Evolutionary conservation across 441 rosid species (phyloP).

Genomic region (Corymbia citriodora): DNA sequence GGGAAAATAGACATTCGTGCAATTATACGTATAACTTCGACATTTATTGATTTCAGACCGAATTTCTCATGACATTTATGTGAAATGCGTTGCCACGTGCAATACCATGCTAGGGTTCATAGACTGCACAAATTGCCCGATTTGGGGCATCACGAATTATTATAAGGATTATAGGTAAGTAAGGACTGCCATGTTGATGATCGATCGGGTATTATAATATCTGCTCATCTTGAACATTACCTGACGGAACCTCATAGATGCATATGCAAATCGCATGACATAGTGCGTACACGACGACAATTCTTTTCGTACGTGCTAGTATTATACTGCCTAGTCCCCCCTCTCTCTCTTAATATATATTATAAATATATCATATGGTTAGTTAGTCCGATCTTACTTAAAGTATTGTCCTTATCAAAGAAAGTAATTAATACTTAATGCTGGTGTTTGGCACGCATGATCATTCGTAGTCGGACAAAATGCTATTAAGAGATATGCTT

Average conservation of each 20-base stretch:
- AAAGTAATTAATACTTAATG: not conserved
- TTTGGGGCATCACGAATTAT: fast-evolving
- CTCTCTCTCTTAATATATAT: not conserved
- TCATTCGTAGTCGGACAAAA: not conserved
- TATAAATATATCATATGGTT: not conserved
- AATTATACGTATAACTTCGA: not conserved
- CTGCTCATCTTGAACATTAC: not conserved
- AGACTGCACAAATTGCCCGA: fast-evolving
- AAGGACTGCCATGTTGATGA: fast-evolving
- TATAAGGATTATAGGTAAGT: fast-evolving
- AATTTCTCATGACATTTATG: not conserved
- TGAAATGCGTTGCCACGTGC: not conserved
- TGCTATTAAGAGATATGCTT: not conserved
- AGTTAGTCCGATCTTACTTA: not conserved
- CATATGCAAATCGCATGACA: not conserved
- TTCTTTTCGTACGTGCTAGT: not conserved
- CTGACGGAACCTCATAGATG: not conserved
- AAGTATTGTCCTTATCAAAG: not conserved
- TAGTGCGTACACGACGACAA: not conserved
- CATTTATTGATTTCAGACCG: not conserved
- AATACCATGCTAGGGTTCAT: no score
- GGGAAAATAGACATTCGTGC: not conserved
- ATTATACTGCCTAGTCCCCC: no score
- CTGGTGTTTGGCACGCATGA: not conserved
- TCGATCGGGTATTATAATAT: not conserved